Evolutionary conservation across 2,329 filamentous ascomycete species (phyloP).

Genomic region (Stagonosporopsis chrysanthemi): DNA sequence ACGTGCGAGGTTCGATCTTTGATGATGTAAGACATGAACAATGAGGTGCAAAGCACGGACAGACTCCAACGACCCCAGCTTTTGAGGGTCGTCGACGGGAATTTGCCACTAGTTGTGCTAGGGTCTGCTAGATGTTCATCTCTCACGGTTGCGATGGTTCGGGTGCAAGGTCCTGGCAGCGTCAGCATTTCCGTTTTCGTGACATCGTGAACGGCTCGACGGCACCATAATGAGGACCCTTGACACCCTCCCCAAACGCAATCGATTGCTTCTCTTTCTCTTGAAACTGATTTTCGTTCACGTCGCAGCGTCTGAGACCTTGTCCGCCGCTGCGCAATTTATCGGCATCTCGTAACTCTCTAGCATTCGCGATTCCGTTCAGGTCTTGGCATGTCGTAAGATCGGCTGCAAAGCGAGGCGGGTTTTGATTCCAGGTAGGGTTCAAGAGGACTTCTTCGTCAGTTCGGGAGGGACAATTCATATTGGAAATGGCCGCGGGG

Average conservation of each 20-base stretch:
- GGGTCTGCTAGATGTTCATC: constrained; percentile 28
- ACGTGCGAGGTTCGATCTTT: constrained; percentile 7
- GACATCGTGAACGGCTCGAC: constrained; percentile 1
- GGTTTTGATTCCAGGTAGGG: constrained; percentile 43
- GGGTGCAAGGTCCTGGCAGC: constrained; percentile 40
- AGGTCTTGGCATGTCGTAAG: constrained; percentile 42
- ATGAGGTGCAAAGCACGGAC: constrained; percentile 38
- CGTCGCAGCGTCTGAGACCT: constrained; percentile 22
- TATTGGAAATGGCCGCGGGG: constrained; percentile 14
- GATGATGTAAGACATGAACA: constrained; percentile 30
- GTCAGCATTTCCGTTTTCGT: constrained; percentile 20
- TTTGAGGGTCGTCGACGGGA: constrained; percentile 4
- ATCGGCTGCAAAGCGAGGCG: constrained; percentile 41
- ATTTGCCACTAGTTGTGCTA: constrained; percentile 8
- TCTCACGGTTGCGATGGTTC: constrained; percentile 29
- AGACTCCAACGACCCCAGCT: constrained; percentile 35
- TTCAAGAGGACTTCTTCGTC: constrained; percentile 37
- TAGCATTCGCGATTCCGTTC: constrained; percentile 42
- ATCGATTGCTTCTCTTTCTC: constrained; percentile 26
- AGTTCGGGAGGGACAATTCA: constrained; percentile 42
- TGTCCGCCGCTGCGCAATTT: constrained; percentile 22
- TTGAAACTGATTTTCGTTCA: constrained; percentile 26
- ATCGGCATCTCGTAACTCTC: constrained; percentile 39
- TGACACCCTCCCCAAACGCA: constrained; percentile 36
- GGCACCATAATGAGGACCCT: constrained; percentile 31